Conservation (phyloP, 352 stramenopile genomes). For the Globisporangium middletonii region DNA sequence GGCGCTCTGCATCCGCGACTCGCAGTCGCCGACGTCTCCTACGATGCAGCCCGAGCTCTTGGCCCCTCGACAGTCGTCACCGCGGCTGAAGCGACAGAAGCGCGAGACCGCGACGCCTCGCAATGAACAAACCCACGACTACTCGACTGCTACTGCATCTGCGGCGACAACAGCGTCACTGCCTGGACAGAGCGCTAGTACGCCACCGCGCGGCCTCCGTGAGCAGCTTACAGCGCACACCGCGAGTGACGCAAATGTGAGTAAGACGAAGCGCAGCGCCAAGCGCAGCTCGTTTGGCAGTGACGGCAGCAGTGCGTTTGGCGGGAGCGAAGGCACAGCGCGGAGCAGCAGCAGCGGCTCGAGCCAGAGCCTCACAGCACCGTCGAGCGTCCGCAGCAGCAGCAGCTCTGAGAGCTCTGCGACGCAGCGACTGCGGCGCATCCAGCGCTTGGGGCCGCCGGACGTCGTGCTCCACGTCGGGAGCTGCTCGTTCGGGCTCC, state of each 20-base stretch:
- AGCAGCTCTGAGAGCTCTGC: neutral
- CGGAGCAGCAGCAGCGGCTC: neutral
- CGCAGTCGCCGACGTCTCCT: too few species aligned
- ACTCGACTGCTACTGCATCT: neutral
- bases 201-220: too few species aligned
- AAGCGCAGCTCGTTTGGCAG: slow-evolving; percentile 8
- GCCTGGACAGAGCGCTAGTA: neutral
- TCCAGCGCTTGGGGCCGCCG: slow-evolving; percentile 2
- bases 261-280: too few species aligned
- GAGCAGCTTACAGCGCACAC: neutral
- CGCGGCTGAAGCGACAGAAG: neutral
- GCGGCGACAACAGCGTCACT: too few species aligned
- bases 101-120: neutral
- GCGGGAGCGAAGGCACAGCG: slow-evolving; percentile 1
- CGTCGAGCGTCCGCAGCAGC: neutral
- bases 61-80: neutral
- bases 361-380: neutral
- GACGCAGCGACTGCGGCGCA: neutral
- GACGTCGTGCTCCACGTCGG: slow-evolving; percentile 49
- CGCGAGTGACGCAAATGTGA: neutral
- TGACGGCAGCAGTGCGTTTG: slow-evolving; percentile 4
- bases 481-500: slow-evolving; percentile 41
- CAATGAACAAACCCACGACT: neutral
- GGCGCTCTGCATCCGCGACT: too few species aligned
- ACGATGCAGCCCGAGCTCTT: too few species aligned